phyloP scores from a whole-genome alignment of 2,329 filamentous ascomycete species.

The Setomelanomma holmii region DNA sequence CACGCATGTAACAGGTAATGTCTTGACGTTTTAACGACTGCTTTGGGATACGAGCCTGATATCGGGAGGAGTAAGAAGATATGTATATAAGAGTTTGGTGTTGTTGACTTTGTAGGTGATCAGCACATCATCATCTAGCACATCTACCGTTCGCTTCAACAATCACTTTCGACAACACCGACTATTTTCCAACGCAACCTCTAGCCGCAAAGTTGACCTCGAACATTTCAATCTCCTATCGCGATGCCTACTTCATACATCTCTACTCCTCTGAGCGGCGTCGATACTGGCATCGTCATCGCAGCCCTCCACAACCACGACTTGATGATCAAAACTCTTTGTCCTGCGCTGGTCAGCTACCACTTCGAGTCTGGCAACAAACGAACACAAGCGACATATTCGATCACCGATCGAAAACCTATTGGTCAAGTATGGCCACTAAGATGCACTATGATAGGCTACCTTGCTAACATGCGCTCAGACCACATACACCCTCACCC shows the following conservation, averaged over 20 bases:
- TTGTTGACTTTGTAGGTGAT: background rate
- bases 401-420: slow-evolving; percentile 50
- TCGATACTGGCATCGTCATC: slow-evolving; percentile 36
- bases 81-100: slow-evolving; percentile 11
- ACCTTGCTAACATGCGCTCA: slow-evolving; percentile 14
- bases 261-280: slow-evolving; percentile 41
- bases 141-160: background rate
- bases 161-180: slow-evolving; percentile 10
- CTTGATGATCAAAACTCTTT: slow-evolving; percentile 50
- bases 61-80: background rate
- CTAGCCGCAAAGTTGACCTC: background rate
- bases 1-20: slow-evolving; percentile 4
- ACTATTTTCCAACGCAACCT: background rate
- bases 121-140: slow-evolving; percentile 9
- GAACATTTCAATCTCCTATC: slow-evolving; percentile 1
- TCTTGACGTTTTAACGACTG: slow-evolving; percentile 11
- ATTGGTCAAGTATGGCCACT: slow-evolving; percentile 40
- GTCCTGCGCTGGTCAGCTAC: slow-evolving; percentile 44
- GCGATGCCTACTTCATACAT: slow-evolving; percentile 49
- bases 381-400: slow-evolving; percentile 39
- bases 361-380: slow-evolving; percentile 43
- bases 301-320: slow-evolving; percentile 50
- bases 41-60: background rate
- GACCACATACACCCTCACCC: slow-evolving; percentile 52
- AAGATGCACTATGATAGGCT: too few relatives aligned